Base-by-base conservation (phyloP, 176 grass and related monocot genomes). In the Juncus effusus region DNA sequence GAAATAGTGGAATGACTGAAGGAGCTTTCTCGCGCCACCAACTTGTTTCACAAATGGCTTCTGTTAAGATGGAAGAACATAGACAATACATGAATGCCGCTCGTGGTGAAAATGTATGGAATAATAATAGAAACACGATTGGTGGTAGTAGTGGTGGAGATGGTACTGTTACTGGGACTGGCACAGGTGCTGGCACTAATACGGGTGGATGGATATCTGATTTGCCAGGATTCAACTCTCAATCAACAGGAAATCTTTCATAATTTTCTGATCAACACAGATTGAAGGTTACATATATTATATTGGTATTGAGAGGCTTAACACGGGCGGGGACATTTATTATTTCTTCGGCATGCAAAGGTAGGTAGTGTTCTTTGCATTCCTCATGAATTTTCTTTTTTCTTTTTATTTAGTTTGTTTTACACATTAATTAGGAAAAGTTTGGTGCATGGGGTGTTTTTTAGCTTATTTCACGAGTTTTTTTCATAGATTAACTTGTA, bases 181-280 rank as follows among this genome's bases (percentile, higher is more conserved):
- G 42, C 16, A 42, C 37, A 2, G 51, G 51, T 47, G 44, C 6
- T 65, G 55, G 71, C 56, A 69, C 51, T 44, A 67, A 35, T 14
- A 39, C 71, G 16, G 60, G 76, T 42, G 79, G 64, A 57, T 97
- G 93, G 93, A 67, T 73, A 47, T 74, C 84, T 40, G 84, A 88
- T 79, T 76, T 86, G 56, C 70, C 66, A 8, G 63, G 85, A 62
- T 97, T 92, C 75, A 64, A 83, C 74, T 73, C 88, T 39, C 81
- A 80, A 45, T 83, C 85, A 15, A 74, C 75, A 7, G 68, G 71
- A 40, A 77, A 67, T 16, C 12, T 41, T 69, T 49, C 54, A 3
- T 77, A 77, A 63, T 11, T 7, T 54, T 54, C 49, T 40, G 38
- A 38, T 69, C 44, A 9, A 39, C 19, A 28, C 19, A 39, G 8